Evolutionary conservation across 805 yeast species (phyloP).

Genomic region (Metahyphopichia silvanorum): DNA sequence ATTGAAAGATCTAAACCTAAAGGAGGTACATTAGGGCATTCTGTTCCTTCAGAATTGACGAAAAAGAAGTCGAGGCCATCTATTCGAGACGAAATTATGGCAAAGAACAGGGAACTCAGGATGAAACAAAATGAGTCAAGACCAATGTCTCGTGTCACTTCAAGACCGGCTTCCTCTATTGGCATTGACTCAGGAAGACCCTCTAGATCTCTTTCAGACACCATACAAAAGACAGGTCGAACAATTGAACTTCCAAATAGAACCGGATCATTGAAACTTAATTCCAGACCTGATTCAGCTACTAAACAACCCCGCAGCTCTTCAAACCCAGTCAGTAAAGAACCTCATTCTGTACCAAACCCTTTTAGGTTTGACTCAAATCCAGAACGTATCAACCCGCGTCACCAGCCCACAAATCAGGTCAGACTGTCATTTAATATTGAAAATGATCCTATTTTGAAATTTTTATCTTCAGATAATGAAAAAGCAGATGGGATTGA

Average conservation of each 20-base stretch:
- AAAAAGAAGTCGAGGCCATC: slow-evolving; percentile 39
- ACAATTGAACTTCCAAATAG: neutral
- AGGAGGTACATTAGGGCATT: slow-evolving; percentile 15
- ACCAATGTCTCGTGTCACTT: slow-evolving; percentile 14
- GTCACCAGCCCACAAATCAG: no score
- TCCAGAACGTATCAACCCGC: no score
- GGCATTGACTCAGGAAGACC: neutral
- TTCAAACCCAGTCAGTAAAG: no score
- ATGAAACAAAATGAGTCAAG: slow-evolving; percentile 18
- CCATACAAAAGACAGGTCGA: slow-evolving; percentile 9
- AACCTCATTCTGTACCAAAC: no score
- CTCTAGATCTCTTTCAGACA: slow-evolving; percentile 21
- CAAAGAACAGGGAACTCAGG: slow-evolving; percentile 39
- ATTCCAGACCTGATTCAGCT: neutral
- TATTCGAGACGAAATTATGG: slow-evolving; percentile 44
- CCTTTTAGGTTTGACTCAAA: no score
- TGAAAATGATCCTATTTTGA: slow-evolving; percentile 32
- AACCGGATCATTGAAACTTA: slow-evolving; percentile 1
- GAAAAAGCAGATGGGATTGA: slow-evolving; percentile 32
- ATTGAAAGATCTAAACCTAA: slow-evolving; percentile 58
- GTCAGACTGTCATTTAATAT: no score
- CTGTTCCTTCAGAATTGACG: neutral
- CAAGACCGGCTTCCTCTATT: no score
- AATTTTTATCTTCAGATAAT: slow-evolving; percentile 31
- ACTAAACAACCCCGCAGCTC: no score